Base-by-base conservation (phyloP, 2,329 filamentous ascomycete genomes). In the Celoporthe dispersa region DNA sequence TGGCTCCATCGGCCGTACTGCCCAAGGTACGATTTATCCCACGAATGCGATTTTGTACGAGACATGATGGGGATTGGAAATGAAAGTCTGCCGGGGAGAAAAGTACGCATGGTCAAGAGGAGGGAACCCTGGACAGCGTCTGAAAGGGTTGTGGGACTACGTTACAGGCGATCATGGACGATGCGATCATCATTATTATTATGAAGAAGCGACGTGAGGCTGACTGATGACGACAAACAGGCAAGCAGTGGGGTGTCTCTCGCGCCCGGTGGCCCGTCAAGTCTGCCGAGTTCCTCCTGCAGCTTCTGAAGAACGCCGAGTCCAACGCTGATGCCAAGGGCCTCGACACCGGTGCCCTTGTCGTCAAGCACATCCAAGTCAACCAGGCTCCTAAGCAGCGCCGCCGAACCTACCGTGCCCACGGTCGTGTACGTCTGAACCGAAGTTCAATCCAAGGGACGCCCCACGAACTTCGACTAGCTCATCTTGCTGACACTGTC, bases 341-440 rank as follows among this genome's bases (percentile, higher is more conserved):
- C 80, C 93, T 97, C 81, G 94, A 99, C 87, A 98, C 94, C 82
- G 91, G 91, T 87, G 97, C 97, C 90, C 89, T 99, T 82, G 87
- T 98, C 83, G 93, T 99, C 87, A 98, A 98, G 93, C 97, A 98
- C 92, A 99, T 99, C 87, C 96, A 99, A 89, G 96, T 99, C 90
- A 99, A 99, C 93, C 96, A 99, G 90, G 97, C 96, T 79, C 96
- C 96, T 81, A 98, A 98, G 92, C 95, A 98, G 90, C 92, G 96
- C 84, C 91, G 96, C 87, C 92, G 96, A 85, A 99, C 96, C 83
- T 99, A 99, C 93, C 94, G 96, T 91, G 97, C 97, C 76, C 96
- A 99, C 90, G 96, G 96, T 91, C 94, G 96, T 89, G 95, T 98
- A 97, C 80, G 94, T 94, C 79, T 69, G 67, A 31, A 71, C 55